These are phyloP conservation scores for Takakia lepidozioides DNA, from an alignment of 225 moss, liverwort and hornwort species.

Conservation along the genomic window DNA sequence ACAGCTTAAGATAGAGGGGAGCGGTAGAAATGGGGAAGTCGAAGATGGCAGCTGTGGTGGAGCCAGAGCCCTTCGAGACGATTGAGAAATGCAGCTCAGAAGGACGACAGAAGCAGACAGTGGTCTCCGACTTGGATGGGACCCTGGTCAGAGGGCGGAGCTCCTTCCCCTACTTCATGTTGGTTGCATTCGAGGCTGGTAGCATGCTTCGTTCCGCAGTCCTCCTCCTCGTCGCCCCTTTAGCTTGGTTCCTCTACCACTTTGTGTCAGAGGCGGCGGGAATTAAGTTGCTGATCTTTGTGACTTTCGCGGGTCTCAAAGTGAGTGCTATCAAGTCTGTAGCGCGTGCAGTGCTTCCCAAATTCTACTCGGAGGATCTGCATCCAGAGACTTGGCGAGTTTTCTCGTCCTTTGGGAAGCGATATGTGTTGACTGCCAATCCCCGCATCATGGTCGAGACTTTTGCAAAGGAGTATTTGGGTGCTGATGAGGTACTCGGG, in stretches of 20 bases:
- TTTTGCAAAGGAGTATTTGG: conserved; percentile 44
- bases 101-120: conserved; percentile 18
- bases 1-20: no score
- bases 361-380: conserved; percentile 43
- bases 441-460: conserved; percentile 49
- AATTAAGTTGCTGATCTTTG: conserved; percentile 37
- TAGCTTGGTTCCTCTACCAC: conserved; percentile 46
- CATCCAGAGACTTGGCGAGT: conserved; percentile 44
- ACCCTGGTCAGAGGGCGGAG: conserved; percentile 32
- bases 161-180: conserved; percentile 65
- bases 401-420: conserved; percentile 38
- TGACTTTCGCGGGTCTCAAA: conserved; percentile 49
- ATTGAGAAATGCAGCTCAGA: conserved; percentile 7
- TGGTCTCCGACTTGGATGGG: conserved; percentile 61
- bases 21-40: no score
- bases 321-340: conserved; percentile 26
- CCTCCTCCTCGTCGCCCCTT: conserved; percentile 44
- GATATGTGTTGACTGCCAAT: conserved; percentile 37
- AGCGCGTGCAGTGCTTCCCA: conserved; percentile 42
- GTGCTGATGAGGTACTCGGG: conserved; percentile 39
- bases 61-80: no score
- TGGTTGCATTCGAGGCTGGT: conserved; percentile 64
- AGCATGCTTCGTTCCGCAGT: conserved; percentile 28
- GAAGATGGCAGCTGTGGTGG: no score
- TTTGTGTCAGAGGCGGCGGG: conserved; percentile 38